Conservation (phyloP, 345 rosid species). For the Citrus inodora region DNA sequence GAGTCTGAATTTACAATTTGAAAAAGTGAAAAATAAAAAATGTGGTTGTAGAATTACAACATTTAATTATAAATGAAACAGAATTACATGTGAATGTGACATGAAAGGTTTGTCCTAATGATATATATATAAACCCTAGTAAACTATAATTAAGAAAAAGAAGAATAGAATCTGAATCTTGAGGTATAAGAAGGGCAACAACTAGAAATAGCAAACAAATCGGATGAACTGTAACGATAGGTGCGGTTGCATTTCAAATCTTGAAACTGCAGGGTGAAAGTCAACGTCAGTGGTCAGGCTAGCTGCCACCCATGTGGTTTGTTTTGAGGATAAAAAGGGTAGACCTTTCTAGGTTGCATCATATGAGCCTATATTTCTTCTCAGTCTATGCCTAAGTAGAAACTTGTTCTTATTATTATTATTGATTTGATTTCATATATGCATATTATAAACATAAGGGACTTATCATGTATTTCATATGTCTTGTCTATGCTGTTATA, state of each 20-base stretch:
- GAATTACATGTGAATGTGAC: too few relatives aligned
- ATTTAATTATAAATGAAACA: too few relatives aligned
- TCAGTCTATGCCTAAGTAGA: not conserved
- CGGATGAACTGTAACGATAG: not conserved
- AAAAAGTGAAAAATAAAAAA: too few relatives aligned
- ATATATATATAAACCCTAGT: too few relatives aligned
- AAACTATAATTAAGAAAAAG: too few relatives aligned
- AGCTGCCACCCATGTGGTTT: slow-evolving; percentile 34
- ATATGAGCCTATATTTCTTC: slow-evolving; percentile 17
- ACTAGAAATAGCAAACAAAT: not conserved
- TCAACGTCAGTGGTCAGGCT: slow-evolving; percentile 3
- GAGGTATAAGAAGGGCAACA: not conserved
- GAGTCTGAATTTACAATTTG: too few relatives aligned
- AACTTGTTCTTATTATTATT: not conserved
- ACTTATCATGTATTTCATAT: slow-evolving; percentile 19
- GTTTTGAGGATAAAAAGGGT: slow-evolving; percentile 10
- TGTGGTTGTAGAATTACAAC: too few relatives aligned
- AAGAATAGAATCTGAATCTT: not conserved
- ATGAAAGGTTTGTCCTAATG: too few relatives aligned
- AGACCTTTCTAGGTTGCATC: slow-evolving; percentile 19
- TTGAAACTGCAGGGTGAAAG: not conserved
- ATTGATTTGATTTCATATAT: too few relatives aligned
- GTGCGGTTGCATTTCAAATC: slow-evolving; percentile 12
- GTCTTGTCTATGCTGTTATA: slow-evolving; percentile 23
- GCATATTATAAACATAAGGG: not conserved